A percentile compares a stretch with the other conserved stretches of the same genome.
Conservation (phyloP, 2,329 filamentous ascomycete genomes). For the Ceratocystis alfenasii region DNA sequence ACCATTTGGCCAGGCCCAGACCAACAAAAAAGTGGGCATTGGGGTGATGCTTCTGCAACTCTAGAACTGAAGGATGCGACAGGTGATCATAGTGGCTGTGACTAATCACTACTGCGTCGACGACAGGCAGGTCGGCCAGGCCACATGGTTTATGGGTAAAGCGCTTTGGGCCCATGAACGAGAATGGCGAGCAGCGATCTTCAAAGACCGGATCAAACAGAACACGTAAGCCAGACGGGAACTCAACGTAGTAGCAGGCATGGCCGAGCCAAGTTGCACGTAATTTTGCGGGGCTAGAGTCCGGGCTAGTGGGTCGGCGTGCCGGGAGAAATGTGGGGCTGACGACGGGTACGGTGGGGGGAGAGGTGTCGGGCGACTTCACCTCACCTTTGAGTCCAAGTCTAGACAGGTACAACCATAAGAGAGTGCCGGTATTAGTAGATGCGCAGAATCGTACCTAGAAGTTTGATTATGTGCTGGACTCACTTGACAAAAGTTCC, state of each 20-base stretch:
- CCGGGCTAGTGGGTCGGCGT: conserved; percentile 37
- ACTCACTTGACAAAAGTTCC: conserved; percentile 19
- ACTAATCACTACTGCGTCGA: conserved; percentile 69
- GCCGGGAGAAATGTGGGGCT: conserved; percentile 54
- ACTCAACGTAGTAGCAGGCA: conserved; percentile 87
- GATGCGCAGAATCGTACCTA: no score
- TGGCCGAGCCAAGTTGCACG: conserved; percentile 92
- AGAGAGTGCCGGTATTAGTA: no score
- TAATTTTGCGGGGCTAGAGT: conserved; percentile 37
- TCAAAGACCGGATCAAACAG: conserved; percentile 93
- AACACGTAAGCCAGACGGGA: conserved; percentile 71
- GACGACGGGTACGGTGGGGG: conserved; percentile 53
- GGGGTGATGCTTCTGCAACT: conserved; percentile 59
- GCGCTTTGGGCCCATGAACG: conserved; percentile 58
- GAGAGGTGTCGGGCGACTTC: conserved; percentile 46
- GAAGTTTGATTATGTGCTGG: no score
- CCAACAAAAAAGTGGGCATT: conserved; percentile 81
- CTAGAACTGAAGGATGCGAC: conserved; percentile 60
- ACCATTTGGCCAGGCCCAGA: conserved; percentile 73
- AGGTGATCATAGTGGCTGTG: conserved; percentile 93
- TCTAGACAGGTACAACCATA: conserved; percentile 24
- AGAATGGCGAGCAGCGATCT: conserved; percentile 68
- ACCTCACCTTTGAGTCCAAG: conserved; percentile 33
- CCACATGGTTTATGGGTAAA: conserved; percentile 68
- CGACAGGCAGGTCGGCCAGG: conserved; percentile 61